Evolutionary conservation across 257 asterid species (phyloP).

Genomic region (Petunia axillaris): DNA sequence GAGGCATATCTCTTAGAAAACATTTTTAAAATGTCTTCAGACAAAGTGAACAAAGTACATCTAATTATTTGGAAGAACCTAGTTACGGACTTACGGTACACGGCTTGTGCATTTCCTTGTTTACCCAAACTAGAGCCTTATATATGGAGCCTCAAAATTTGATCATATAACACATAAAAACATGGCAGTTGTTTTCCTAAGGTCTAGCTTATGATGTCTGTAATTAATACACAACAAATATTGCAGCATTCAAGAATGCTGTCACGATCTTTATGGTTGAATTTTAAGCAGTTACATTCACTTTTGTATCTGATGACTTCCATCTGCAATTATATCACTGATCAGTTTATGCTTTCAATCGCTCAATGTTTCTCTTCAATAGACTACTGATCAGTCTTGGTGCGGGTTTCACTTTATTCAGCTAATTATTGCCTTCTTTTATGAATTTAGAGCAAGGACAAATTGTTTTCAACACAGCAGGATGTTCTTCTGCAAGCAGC

Average conservation of each 20-base stretch:
- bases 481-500: constrained; percentile 75
- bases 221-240: constrained; percentile 17
- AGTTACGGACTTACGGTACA: background rate
- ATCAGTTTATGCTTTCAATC: constrained; percentile 12
- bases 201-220: constrained; percentile 22
- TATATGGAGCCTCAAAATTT: background rate
- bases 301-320: background rate
- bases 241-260: constrained; percentile 9
- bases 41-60: background rate
- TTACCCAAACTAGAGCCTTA: background rate
- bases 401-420: constrained; percentile 13
- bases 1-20: background rate
- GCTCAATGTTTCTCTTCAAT: background rate
- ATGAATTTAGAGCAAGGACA: constrained; percentile 60
- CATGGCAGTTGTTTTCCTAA: background rate
- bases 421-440: background rate
- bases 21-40: too few relatives aligned
- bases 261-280: background rate
- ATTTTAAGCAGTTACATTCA: background rate
- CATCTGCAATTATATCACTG: constrained; percentile 14
- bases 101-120: background rate
- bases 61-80: constrained; percentile 9
- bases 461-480: constrained; percentile 52
- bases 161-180: background rate
- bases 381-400: background rate